These are phyloP conservation scores for Peniophora sp. DNA, from an alignment of 1,284 basidiomycete genomes.

Conservation along the genomic window DNA sequence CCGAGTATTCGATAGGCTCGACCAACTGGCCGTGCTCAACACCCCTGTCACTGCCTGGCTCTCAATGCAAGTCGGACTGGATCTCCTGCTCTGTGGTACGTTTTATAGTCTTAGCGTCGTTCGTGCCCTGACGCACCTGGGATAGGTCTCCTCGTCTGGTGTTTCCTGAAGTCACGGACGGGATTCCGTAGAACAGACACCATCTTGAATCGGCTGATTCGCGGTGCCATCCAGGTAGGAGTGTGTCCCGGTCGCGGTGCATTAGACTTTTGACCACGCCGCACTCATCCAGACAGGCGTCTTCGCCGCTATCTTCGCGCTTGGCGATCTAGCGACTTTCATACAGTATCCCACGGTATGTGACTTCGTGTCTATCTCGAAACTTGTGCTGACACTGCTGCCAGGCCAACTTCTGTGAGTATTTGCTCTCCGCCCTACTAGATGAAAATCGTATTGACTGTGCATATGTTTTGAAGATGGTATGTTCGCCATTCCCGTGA, in stretches of 20 bases:
- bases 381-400: background rate
- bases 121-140: background rate
- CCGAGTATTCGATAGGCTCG: constrained; percentile 16
- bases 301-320: constrained; percentile 35
- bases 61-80: constrained; percentile 28
- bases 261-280: no score
- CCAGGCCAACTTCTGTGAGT: constrained; percentile 24
- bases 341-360: constrained; percentile 12
- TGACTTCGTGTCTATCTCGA: background rate
- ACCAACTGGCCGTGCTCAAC: constrained; percentile 14
- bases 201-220: constrained; percentile 36
- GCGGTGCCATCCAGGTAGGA: constrained; percentile 25
- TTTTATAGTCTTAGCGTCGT: no score
- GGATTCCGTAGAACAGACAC: constrained; percentile 38
- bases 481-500: constrained; percentile 35
- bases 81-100: constrained; percentile 31
- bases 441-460: no score
- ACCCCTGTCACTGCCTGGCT: constrained; percentile 30
- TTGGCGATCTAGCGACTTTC: constrained; percentile 34
- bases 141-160: constrained; percentile 24
- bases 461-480: constrained; percentile 16
- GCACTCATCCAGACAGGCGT: constrained; percentile 31
- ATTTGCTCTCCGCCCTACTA: no score
- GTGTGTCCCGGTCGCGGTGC: no score
- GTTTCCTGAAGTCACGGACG: constrained; percentile 29